These are phyloP conservation scores for Astrothelium macrocarpum DNA, from an alignment of 495 filamentous ascomycete species.

Conservation along the genomic window DNA sequence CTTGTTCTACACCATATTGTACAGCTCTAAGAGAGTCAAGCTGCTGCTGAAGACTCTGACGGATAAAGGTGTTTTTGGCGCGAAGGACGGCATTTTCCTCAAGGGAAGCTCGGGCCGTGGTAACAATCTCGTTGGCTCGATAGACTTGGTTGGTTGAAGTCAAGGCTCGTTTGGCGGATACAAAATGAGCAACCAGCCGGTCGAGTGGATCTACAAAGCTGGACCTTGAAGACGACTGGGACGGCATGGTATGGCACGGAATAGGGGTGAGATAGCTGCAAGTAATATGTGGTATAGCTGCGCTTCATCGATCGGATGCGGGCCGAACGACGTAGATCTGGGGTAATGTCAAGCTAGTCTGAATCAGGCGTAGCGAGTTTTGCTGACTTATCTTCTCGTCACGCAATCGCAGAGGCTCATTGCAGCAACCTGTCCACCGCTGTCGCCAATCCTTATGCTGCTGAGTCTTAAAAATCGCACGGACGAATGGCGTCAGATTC, in stretches of 20 bases:
- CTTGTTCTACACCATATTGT: conserved; percentile 46
- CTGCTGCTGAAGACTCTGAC: conserved; percentile 63
- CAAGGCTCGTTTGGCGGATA: conserved; percentile 82
- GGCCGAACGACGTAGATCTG: neutral
- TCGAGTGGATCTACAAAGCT: conserved; percentile 43
- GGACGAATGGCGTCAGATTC: conserved; percentile 17
- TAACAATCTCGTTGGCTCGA: conserved; percentile 81
- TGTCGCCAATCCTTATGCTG: neutral
- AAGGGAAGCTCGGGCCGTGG: conserved; percentile 59
- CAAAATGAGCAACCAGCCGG: conserved; percentile 67
- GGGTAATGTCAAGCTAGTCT: neutral
- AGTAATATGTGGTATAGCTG: too few relatives aligned
- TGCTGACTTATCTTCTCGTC: neutral
- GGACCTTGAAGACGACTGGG: conserved; percentile 18
- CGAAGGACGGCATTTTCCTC: conserved; percentile 71
- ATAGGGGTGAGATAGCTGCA: too few relatives aligned
- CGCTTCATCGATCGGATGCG: neutral
- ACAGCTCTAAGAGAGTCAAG: conserved; percentile 58
- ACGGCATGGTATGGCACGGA: conserved; percentile 6
- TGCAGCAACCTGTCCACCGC: neutral
- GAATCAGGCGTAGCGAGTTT: neutral
- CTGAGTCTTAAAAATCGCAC: neutral
- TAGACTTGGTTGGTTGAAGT: conserved; percentile 76
- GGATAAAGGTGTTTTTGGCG: conserved; percentile 69
- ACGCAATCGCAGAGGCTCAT: neutral